Evolutionary conservation across 2,329 filamentous ascomycete species (phyloP).

Genomic region (Sarocladium kiliense): DNA sequence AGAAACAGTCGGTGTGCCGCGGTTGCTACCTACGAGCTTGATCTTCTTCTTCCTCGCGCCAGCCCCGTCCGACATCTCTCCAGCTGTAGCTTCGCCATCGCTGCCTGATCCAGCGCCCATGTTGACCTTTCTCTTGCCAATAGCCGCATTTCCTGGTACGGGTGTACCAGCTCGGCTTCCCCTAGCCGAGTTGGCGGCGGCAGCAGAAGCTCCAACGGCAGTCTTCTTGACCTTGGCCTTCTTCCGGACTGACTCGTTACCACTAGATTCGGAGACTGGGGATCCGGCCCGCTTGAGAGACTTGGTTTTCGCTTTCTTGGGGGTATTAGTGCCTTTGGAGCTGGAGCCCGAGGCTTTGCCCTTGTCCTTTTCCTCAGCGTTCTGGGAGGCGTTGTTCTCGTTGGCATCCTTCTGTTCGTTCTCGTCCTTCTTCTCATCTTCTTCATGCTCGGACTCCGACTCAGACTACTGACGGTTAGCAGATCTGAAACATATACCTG

Average conservation of each 20-base stretch:
- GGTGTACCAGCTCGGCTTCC: conserved; percentile 54
- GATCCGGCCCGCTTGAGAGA: conserved; percentile 80
- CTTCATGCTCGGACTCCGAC: conserved; percentile 36
- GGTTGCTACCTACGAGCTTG: conserved; percentile 44
- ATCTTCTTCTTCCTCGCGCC: conserved; percentile 51
- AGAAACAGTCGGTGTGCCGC: conserved; percentile 52
- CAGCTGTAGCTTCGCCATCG: conserved; percentile 67
- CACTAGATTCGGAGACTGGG: conserved; percentile 79
- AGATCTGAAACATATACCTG: not conserved
- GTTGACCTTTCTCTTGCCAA: conserved; percentile 20
- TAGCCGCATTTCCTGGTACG: conserved; percentile 30
- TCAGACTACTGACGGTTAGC: conserved; percentile 36
- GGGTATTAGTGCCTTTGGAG: conserved; percentile 58
- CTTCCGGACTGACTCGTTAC: conserved; percentile 82
- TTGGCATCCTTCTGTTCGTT: conserved; percentile 56
- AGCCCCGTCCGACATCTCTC: conserved; percentile 58
- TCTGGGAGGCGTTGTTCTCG: conserved; percentile 53
- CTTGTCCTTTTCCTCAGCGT: conserved; percentile 44
- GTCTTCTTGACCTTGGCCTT: conserved; percentile 59
- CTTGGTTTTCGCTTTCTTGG: conserved; percentile 50
- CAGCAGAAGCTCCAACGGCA: conserved; percentile 33
- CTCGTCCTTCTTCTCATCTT: conserved; percentile 33
- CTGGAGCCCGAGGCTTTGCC: conserved; percentile 49
- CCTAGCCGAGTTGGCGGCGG: not conserved
- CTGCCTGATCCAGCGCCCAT: conserved; percentile 55